Base-by-base conservation (phyloP, 2,329 filamentous ascomycete genomes). In the Fusarium bulbicola region DNA sequence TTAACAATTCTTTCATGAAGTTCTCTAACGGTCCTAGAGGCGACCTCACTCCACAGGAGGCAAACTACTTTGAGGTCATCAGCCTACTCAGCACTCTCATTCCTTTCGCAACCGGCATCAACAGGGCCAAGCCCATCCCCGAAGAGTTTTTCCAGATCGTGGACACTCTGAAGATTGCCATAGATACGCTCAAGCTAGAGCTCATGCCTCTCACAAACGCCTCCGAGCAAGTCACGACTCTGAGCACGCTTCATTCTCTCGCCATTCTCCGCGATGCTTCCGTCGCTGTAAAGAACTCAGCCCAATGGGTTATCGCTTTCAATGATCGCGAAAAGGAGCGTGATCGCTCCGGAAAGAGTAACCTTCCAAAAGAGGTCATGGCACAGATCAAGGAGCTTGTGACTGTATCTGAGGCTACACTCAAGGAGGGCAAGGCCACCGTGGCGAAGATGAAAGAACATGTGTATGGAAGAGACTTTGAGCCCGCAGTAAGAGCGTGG, bases 1-100 rank as follows among this genome's bases (percentile, higher is more conserved):
- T 88, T 5, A 80, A 82, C 67, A 83, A 84, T 65, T 84, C 85
- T 0, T 77, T 87, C 8, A 76, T 79, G 13, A 81, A 80, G 54
- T 82, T 85, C 54, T 77, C 87, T 7, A 75, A 81, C 36, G 74
- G 73, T 1, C 62, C 77, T 0, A 62, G 62, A 11, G 78, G 74
- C 13, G 57, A 79, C 9, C 81, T 86, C 34, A 88, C 86, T 0
- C 46, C 77, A 1, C 75, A 83, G 5, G 87, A 89, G 59, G 74
- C 80, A 26, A 76, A 80, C 0, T 86, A 86, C 76, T 87, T 83
- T 77, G 84, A 84, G 6, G 67, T 83, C 2, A 64, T 87, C 30
- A 82, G 83, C 30, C 70, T 86, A 12, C 82, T 88, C 5, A 79
- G 82, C 12, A 78, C 77, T 3, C 68, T 84, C 3, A 71, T 84